Percentiles rank a stretch among this genome's conserved stretches.
Evolutionary conservation across 495 filamentous ascomycete genomes (phyloP).

Genomic region (Chaetomium tenue): DNA sequence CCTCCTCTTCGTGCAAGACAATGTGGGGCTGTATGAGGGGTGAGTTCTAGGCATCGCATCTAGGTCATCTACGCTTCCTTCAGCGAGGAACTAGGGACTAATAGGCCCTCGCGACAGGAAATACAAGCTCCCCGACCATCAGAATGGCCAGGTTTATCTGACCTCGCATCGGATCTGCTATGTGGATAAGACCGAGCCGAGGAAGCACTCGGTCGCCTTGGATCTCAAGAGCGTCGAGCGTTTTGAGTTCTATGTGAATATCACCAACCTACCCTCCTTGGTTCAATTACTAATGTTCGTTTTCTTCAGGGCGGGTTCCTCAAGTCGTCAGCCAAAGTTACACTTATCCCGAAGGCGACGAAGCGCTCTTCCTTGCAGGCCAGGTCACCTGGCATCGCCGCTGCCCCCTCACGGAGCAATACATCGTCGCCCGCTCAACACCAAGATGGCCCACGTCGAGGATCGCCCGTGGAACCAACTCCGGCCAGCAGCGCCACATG

Average conservation of each 20-base stretch:
- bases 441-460: slow-evolving; percentile 49
- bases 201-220: slow-evolving; percentile 79
- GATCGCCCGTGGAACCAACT: slow-evolving; percentile 48
- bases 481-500: slow-evolving; percentile 72
- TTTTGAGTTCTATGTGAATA: slow-evolving; percentile 78
- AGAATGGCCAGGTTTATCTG: slow-evolving; percentile 93
- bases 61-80: not conserved
- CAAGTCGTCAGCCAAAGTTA: slow-evolving; percentile 94
- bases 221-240: slow-evolving; percentile 89
- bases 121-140: slow-evolving; percentile 89
- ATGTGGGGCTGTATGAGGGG: slow-evolving; percentile 97
- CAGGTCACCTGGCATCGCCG: slow-evolving; percentile 39
- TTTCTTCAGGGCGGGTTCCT: slow-evolving; percentile 76
- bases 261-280: not conserved
- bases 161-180: slow-evolving; percentile 95
- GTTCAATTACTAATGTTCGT: slow-evolving; percentile 20
- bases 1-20: slow-evolving; percentile 92
- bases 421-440: slow-evolving; percentile 50
- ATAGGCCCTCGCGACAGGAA: slow-evolving; percentile 58
- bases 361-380: slow-evolving; percentile 56
- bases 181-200: slow-evolving; percentile 82
- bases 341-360: slow-evolving; percentile 71
- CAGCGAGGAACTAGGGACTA: slow-evolving; percentile 11
- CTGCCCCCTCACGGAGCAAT: slow-evolving; percentile 42
- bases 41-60: slow-evolving; percentile 44